phyloP scores from a whole-genome alignment of 2,329 filamentous ascomycete genomes.

The Talaromyces sp. region DNA sequence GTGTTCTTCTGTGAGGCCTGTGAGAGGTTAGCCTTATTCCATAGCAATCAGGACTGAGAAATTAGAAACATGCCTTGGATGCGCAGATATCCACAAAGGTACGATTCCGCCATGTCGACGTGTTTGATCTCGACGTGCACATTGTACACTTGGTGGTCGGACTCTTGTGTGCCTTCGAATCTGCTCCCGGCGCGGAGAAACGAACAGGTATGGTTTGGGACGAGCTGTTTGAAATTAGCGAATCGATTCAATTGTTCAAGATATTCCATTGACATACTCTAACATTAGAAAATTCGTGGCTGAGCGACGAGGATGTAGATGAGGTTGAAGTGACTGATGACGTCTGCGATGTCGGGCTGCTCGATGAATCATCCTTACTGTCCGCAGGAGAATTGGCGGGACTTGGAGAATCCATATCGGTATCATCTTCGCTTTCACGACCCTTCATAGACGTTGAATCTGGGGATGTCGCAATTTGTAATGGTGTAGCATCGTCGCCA shows the following conservation, averaged over 20 bases:
- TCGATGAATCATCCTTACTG: constrained; percentile 36
- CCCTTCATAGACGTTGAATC: constrained; percentile 28
- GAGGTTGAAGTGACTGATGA: constrained; percentile 32
- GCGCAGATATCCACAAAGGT: constrained; percentile 88
- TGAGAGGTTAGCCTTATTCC: not conserved
- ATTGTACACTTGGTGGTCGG: constrained; percentile 88
- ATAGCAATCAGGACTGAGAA: not conserved
- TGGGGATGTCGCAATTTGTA: not conserved
- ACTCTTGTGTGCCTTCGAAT: constrained; percentile 88
- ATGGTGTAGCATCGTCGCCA: constrained; percentile 25
- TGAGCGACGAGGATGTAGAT: constrained; percentile 48
- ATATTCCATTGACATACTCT: constrained; percentile 46
- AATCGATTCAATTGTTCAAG: not conserved
- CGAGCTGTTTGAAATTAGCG: constrained; percentile 52
- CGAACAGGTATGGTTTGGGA: constrained; percentile 78
- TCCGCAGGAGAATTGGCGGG: constrained; percentile 39
- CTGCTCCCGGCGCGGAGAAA: constrained; percentile 83
- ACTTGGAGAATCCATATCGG: constrained; percentile 33
- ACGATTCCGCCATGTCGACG: constrained; percentile 90
- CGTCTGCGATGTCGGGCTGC: constrained; percentile 28
- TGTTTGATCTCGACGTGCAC: constrained; percentile 97
- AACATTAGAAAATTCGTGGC: constrained; percentile 56
- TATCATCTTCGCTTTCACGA: constrained; percentile 31
- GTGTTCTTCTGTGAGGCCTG: constrained; percentile 91
- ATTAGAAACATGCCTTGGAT: constrained; percentile 72